phyloP scores from a whole-genome alignment of 257 asterid species.

The Marsdenia floribunda region DNA sequence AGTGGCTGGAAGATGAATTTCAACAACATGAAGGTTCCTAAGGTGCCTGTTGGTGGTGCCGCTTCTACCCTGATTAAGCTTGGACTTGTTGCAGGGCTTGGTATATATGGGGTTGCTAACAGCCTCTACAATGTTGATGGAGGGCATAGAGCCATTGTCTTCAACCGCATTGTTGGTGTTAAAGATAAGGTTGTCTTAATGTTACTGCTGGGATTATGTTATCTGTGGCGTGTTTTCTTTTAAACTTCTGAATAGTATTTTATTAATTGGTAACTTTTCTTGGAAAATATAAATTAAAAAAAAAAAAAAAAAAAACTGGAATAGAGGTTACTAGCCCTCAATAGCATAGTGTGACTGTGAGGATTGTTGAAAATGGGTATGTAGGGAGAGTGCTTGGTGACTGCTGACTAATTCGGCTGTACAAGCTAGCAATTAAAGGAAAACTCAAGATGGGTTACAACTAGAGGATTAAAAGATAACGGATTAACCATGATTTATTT shows the following conservation, averaged over 20 bases:
- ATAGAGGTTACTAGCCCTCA: background rate
- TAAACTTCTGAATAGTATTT: background rate
- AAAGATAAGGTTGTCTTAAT: slow-evolving; percentile 58
- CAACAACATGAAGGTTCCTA: slow-evolving; percentile 64
- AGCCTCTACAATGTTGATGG: slow-evolving; percentile 94
- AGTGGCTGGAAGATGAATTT: slow-evolving; percentile 54
- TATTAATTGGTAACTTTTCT: background rate
- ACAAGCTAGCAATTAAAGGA: background rate
- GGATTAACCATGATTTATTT: background rate
- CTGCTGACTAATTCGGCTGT: background rate
- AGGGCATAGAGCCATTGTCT: slow-evolving; percentile 88
- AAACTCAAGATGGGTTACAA: no score
- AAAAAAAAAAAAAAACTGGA: background rate
- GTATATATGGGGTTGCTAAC: slow-evolving; percentile 61
- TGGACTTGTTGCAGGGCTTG: slow-evolving; percentile 61
- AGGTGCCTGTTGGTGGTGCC: slow-evolving; percentile 71
- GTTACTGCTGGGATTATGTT: background rate
- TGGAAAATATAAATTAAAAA: background rate
- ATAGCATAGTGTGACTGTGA: background rate
- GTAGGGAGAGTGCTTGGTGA: background rate
- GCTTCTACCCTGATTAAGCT: slow-evolving; percentile 54
- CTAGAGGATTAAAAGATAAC: background rate
- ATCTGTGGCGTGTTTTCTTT: background rate
- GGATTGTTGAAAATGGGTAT: background rate
- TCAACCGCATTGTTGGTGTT: slow-evolving; percentile 68